These are phyloP conservation scores for Xylaria multiplex DNA, from an alignment of 2,329 filamentous ascomycete genomes.

Conservation along the genomic window DNA sequence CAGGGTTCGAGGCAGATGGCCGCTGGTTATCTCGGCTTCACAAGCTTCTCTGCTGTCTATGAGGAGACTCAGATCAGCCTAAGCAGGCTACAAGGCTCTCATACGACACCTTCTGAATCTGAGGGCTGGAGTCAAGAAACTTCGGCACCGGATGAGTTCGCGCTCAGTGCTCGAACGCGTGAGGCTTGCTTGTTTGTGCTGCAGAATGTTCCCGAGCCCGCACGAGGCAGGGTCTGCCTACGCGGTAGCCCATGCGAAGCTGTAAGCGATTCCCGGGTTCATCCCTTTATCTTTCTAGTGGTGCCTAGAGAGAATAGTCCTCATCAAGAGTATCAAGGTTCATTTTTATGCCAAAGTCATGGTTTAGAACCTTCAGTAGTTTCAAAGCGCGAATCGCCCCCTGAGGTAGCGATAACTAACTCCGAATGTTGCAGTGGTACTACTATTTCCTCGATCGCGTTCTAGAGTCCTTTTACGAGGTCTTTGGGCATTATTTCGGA, in stretches of 20 bases:
- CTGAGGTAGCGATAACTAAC: not conserved
- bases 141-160: conserved; percentile 22
- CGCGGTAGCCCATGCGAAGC: conserved; percentile 43
- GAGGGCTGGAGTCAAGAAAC: conserved; percentile 18
- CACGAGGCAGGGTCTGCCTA: conserved; percentile 40
- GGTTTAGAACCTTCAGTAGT: not conserved
- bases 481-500: conserved; percentile 48
- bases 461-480: conserved; percentile 48
- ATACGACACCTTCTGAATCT: conserved; percentile 24
- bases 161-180: conserved; percentile 44
- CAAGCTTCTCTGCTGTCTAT: conserved; percentile 55
- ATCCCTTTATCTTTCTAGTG: not conserved
- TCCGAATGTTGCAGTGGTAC: conserved; percentile 45
- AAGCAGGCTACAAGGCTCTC: conserved; percentile 47
- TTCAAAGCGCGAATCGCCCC: not conserved
- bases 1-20: conserved; percentile 32
- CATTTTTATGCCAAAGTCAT: not conserved
- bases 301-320: not conserved
- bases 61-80: conserved; percentile 56
- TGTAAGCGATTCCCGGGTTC: not conserved
- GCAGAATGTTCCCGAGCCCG: conserved; percentile 49
- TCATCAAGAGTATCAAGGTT: not conserved
- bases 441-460: conserved; percentile 46
- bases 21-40: conserved; percentile 57
- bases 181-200: conserved; percentile 54